Conservation (phyloP, 768 basidiomycete genomes). For the Nidularia pulvinata region DNA sequence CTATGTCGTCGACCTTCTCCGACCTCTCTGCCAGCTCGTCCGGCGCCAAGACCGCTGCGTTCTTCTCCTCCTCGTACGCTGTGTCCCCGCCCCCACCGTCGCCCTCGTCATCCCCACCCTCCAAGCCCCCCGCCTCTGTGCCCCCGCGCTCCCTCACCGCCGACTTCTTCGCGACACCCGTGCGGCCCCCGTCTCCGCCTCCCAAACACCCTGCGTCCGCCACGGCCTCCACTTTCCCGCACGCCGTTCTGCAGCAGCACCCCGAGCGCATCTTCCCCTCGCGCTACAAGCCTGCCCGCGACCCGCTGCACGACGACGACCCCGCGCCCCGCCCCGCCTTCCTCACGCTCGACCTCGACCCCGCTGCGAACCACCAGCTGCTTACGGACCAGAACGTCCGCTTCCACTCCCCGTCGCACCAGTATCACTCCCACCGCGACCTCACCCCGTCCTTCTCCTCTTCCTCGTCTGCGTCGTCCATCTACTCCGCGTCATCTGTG, state of each 20-base stretch:
- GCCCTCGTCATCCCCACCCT: constrained; percentile 8
- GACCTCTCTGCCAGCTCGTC: constrained; percentile 24
- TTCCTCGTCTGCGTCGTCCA: neutral
- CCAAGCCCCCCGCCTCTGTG: constrained; percentile 5
- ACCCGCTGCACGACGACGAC: constrained; percentile 1
- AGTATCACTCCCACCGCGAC: neutral
- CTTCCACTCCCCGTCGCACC: neutral
- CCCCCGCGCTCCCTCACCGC: constrained; percentile 19
- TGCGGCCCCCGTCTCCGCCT: constrained; percentile 17
- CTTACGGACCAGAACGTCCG: neutral
- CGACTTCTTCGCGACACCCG: constrained; percentile 25
- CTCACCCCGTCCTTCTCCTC: neutral
- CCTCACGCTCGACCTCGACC: neutral
- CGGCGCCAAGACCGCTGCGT: constrained; percentile 43
- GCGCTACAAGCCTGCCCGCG: constrained; percentile 23
- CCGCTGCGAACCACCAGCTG: neutral
- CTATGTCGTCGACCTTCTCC: constrained; percentile 3
- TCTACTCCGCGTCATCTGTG: neutral
- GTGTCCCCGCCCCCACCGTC: constrained; percentile 26
- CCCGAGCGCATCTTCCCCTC: constrained; percentile 38
- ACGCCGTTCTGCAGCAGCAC: constrained; percentile 11
- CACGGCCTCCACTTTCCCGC: neutral
- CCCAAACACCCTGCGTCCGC: constrained; percentile 3
- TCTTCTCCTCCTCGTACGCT: constrained; percentile 44
- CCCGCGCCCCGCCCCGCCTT: neutral